Base-by-base conservation (phyloP, 169 alveolate genomes). In the Blepharisma undulans region DNA sequence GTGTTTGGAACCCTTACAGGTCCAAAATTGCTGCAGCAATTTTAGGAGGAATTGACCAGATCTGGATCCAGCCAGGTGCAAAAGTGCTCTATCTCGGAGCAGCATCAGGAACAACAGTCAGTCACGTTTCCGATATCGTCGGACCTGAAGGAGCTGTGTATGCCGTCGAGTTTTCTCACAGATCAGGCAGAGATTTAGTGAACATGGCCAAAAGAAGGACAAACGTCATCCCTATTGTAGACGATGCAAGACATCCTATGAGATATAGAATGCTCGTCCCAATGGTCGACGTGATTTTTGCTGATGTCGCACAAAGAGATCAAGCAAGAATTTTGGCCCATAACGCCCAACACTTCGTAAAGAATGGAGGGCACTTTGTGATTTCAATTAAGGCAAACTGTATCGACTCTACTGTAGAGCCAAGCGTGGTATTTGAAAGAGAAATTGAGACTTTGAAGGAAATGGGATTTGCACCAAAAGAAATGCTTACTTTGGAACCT, bases 231-330 rank as follows among this genome's bases (percentile, higher is more conserved):
- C 99, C 99, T 66, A 99, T 99, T 27, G 99, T 99, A 34, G 99
- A 99, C 93, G 99, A 99, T 93, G 99, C 99, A n/a, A 98, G 99
- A 90, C 99, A 98, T 89, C 99, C 99, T 34, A 98, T 97, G 92
- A 98, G 98, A 93, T 99, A 99, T 93, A 96, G 99, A 95, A 98
- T 99, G 99, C 97, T 98, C 30, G 99, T 99, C 10, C 99, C 99
- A 77, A 99, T 98, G 99, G 99, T 98, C 33, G 99, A 99, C 91
- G 99, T 98, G 84, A 98, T 99, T 79, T 99, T 99, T 94, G 99
- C 99, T 32, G 99, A 98, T 95, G 99, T 99, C 59, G 99, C 99
- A 18, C 99, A 98, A 95, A 99, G 99, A 5, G 99, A 99, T 94
- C 99, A 99, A 94, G 99, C 99, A 72, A 98, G 99, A 87, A 99